Conservation (phyloP, 306 rosid genomes). For the Morella rubra region DNA sequence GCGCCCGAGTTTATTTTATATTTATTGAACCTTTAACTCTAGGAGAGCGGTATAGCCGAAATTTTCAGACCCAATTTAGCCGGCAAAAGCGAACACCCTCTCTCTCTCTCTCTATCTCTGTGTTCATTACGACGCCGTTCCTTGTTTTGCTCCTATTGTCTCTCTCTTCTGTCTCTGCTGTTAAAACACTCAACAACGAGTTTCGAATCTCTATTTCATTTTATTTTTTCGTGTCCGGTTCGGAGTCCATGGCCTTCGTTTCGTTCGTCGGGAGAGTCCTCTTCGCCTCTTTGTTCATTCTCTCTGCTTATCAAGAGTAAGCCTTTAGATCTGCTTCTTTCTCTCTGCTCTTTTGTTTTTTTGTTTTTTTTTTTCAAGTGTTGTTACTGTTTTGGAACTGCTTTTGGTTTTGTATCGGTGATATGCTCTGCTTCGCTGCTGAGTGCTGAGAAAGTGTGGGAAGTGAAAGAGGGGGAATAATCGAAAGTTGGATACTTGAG, state of each 20-base stretch:
- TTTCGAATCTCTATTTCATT: neutral
- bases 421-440: constrained; percentile 14
- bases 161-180: neutral
- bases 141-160: constrained; percentile 3
- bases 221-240: neutral
- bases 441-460: neutral
- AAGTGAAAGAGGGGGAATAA: neutral
- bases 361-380: neutral
- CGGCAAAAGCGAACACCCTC: neutral
- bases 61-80: constrained; percentile 10
- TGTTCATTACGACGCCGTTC: constrained; percentile 21
- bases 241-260: constrained; percentile 52
- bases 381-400: neutral
- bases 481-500: neutral
- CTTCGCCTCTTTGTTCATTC: constrained; percentile 56
- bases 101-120: neutral
- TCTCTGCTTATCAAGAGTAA: constrained; percentile 69
- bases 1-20: neutral
- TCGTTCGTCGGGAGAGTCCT: constrained; percentile 60
- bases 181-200: neutral
- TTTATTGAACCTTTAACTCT: neutral
- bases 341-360: neutral
- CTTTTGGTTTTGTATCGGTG: neutral
- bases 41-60: neutral
- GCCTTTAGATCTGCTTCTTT: constrained; percentile 34